A percentile compares a stretch with the other conserved stretches of the same genome.
These are phyloP conservation scores for Debaryomyces coudertii DNA, from an alignment of 1,139 yeast species.

Conservation along the genomic window DNA sequence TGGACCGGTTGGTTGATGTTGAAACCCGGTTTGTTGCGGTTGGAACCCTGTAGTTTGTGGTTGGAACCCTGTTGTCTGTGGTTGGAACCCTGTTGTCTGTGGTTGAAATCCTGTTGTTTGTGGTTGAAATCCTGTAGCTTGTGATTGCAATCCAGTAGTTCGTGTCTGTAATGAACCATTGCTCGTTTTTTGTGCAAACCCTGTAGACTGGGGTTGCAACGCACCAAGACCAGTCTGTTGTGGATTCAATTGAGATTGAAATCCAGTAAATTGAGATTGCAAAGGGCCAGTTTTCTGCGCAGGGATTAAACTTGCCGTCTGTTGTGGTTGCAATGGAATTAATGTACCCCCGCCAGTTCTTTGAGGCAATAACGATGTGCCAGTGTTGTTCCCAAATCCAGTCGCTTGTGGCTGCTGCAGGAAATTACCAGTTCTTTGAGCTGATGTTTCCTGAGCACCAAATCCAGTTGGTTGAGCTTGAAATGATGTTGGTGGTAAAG, in stretches of 20 bases:
- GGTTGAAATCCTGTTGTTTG: slow-evolving; percentile 34
- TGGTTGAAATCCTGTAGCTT: slow-evolving; percentile 31
- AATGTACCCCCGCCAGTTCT: slow-evolving; percentile 49
- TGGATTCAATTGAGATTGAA: slow-evolving; percentile 22
- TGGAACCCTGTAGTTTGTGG: slow-evolving; percentile 45
- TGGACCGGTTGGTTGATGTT: slow-evolving; percentile 47
- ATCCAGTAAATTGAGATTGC: slow-evolving; percentile 14
- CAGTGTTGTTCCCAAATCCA: slow-evolving; percentile 16
- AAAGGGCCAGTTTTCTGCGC: slow-evolving; percentile 37
- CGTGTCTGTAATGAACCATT: slow-evolving; percentile 26
- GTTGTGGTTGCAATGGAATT: slow-evolving; percentile 52
- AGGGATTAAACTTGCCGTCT: slow-evolving; percentile 50
- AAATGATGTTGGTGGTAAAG: slow-evolving; percentile 32
- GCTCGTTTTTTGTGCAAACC: slow-evolving; percentile 10
- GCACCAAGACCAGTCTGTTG: slow-evolving; percentile 26
- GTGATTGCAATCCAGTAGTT: slow-evolving; percentile 42
- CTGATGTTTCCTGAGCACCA: slow-evolving; percentile 23
- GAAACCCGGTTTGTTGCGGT: slow-evolving; percentile 42
- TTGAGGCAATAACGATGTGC: slow-evolving; percentile 34
- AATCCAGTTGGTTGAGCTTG: slow-evolving; percentile 44
- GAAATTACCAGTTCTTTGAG: slow-evolving; percentile 29
- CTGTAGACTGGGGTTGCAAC: slow-evolving; percentile 10
- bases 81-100: slow-evolving; percentile 34
- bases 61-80: slow-evolving; percentile 34
- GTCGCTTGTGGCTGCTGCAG: slow-evolving; percentile 25